Base-by-base conservation (phyloP, 108 stramenopile genomes). In the Chaetoceros tenuissimus region DNA sequence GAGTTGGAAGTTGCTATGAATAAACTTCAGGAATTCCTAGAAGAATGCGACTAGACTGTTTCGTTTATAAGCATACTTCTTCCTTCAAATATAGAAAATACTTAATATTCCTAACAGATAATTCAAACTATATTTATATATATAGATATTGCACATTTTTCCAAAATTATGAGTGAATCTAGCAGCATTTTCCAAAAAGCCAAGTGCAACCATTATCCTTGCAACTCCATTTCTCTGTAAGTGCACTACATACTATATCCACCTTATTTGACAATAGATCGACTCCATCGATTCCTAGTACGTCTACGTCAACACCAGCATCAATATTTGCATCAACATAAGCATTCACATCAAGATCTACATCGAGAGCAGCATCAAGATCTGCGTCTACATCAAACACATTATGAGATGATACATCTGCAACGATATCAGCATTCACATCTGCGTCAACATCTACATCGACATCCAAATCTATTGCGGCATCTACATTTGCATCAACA, bases 1-100 rank as follows among this genome's bases (percentile, higher is more conserved):
- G 94, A 91, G 53, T 72, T 98, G 50, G 59, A 71, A 53, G 61
- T 72, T 7, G 91, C 95, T 28, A 87, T 96, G 79, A 54, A 52
- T 0, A 87, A 87, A 59, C 49, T 93, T 28, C 43, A 57, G 31
- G 79, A 77, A 24, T 92, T 88, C 64, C 48, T 85, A 58, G 67
- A 60, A 58, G 8, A 40, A 40, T 22, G 10, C 13, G 10, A 10
- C 18, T 51, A 51, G 21, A 16, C 20, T 10, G 10, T 51, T 22
- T 51, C 18, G 20, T 19, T 51, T 19, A 20, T 22, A 19, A 19
- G 18, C 50, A n/a, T n/a, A n/a, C 50, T 22, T 18, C 17, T 16
- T 31, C 30, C 3, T 24, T 23, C 20, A 44, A 19, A 34, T 34
- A 24, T 20, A 18, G 34, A 20, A 43, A 43, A 2, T 24, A 40